Conservation (phyloP, 2,329 filamentous ascomycete species). For the Phialemoniopsis sp. region DNA sequence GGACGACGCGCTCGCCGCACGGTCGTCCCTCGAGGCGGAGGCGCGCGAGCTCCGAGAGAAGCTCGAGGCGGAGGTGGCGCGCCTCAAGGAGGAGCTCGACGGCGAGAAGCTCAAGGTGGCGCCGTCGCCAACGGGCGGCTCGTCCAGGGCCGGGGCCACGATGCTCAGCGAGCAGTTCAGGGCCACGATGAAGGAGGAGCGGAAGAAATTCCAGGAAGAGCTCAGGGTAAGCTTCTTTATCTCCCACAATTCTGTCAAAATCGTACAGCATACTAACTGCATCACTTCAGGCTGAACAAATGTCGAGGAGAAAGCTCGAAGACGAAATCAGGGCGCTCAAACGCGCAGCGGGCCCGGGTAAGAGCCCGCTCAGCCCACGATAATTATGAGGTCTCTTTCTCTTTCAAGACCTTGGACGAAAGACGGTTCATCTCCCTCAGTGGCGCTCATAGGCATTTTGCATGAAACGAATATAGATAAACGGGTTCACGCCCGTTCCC, state of each 20-base stretch:
- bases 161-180: conserved; percentile 55
- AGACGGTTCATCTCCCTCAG: not conserved
- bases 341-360: conserved; percentile 35
- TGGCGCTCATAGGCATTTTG: not conserved
- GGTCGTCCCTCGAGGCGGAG: conserved; percentile 31
- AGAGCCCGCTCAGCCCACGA: conserved; percentile 36
- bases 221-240: conserved; percentile 33
- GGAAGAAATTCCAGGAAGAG: conserved; percentile 53
- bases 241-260: not conserved
- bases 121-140: conserved; percentile 21
- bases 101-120: conserved; percentile 39
- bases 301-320: conserved; percentile 40
- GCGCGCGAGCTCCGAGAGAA: conserved; percentile 26
- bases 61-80: conserved; percentile 36
- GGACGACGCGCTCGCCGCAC: conserved; percentile 31
- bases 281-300: conserved; percentile 42
- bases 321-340: conserved; percentile 43
- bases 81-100: conserved; percentile 49
- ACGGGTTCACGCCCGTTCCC: too few species aligned
- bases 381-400: conserved; percentile 11
- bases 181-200: conserved; percentile 51
- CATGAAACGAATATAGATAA: too few species aligned
- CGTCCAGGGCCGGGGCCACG: conserved; percentile 31
- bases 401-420: too few species aligned
- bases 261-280: conserved; percentile 5